A percentile compares a stretch with the other conserved stretches of the same genome.
These are phyloP conservation scores for Zanthoxylum bungeanum DNA, from an alignment of 345 rosid species.

Conservation along the genomic window DNA sequence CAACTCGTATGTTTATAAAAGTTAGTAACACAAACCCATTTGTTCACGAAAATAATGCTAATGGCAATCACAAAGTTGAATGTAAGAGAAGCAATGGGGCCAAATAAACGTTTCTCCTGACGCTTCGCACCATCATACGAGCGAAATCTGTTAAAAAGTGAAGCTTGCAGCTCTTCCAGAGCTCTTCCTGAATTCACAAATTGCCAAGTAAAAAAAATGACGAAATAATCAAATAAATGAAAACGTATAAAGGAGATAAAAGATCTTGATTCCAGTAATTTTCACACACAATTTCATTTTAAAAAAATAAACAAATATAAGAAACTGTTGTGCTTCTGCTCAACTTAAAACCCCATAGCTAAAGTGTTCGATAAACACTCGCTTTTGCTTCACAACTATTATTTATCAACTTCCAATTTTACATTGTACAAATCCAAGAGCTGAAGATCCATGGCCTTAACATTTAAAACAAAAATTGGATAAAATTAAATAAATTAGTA, in stretches of 20 bases:
- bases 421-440: neutral
- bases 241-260: too few species aligned
- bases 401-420: neutral
- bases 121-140: constrained; percentile 30
- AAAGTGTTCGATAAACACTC: too few species aligned
- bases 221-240: neutral
- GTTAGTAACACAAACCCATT: constrained; percentile 52
- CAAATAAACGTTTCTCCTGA: constrained; percentile 31
- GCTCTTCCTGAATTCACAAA: constrained; percentile 34
- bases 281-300: too few species aligned
- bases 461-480: neutral
- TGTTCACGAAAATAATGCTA: constrained; percentile 52
- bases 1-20: neutral
- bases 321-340: too few species aligned
- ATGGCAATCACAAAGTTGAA: constrained; percentile 37
- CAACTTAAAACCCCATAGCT: too few species aligned
- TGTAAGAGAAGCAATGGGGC: constrained; percentile 30
- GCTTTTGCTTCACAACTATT: too few species aligned
- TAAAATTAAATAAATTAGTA: neutral
- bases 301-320: too few species aligned
- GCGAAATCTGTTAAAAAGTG: constrained; percentile 35
- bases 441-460: neutral
- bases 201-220: neutral
- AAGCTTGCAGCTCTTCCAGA: constrained; percentile 43
- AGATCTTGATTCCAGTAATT: too few species aligned